Conservation (phyloP, 2,329 filamentous ascomycete genomes). For the Penicillium expansum region DNA sequence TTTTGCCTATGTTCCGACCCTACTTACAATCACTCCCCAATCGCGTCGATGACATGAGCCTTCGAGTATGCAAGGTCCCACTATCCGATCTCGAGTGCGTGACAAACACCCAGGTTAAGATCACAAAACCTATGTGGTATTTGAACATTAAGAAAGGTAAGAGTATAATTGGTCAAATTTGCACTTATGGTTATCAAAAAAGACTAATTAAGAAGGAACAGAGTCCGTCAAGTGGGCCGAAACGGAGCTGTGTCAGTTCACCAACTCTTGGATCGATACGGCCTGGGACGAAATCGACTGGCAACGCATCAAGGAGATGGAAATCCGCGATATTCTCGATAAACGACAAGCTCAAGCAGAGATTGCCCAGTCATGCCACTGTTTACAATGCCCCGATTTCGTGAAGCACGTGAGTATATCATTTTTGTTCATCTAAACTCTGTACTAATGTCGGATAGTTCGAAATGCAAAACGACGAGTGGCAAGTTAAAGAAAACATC, state of each 20-base stretch:
- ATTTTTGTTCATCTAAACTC: background rate
- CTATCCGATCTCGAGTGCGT: conserved; percentile 80
- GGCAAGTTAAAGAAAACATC: conserved; percentile 94
- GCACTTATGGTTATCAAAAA: conserved; percentile 1
- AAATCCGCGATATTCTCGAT: conserved; percentile 74
- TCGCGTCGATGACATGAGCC: conserved; percentile 63
- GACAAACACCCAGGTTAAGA: conserved; percentile 63
- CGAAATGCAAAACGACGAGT: conserved; percentile 93
- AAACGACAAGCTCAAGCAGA: conserved; percentile 64
- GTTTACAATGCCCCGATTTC: conserved; percentile 71
- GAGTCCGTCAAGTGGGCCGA: conserved; percentile 61
- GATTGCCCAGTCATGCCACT: conserved; percentile 63
- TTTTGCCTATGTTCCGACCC: conserved; percentile 67
- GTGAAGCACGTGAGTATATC: conserved; percentile 72
- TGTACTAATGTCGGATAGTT: conserved; percentile 55
- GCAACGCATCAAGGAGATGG: conserved; percentile 75
- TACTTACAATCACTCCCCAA: conserved; percentile 67
- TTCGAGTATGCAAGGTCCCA: conserved; percentile 67
- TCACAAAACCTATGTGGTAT: conserved; percentile 48
- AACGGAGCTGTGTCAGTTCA: conserved; percentile 66
- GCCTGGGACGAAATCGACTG: conserved; percentile 85
- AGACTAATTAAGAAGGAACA: conserved; percentile 20
- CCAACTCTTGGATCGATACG: conserved; percentile 68
- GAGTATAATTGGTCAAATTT: background rate
- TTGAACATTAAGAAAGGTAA: conserved; percentile 52